Evolutionary conservation across 164 flowering plant genomes (phyloP), one percentile per base, ranked within the genome.

Genomic region (Tetrastigma voinierianum): DNA sequence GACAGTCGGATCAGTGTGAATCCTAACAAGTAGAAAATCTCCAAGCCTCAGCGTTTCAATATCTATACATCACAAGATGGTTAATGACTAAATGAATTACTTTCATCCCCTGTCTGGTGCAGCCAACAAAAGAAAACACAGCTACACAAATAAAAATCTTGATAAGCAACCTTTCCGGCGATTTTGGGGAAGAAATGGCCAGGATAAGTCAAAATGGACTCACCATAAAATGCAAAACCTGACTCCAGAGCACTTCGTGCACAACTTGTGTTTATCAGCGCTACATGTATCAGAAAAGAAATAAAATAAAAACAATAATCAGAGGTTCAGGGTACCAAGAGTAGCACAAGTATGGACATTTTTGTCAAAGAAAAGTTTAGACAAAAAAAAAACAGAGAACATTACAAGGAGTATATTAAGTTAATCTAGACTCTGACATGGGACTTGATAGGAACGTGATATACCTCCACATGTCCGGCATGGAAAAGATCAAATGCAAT

Each of bases 391-490:
- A 45, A 59, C 1, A 45, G 11, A 45, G 17, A 62, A 69, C 10
- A 62, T 20, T 43, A 16, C 19, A 54, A 18, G 25, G 20, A 20
- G 51, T 45, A 11, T 13, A 51, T 7, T 18, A 5, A 23, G 46
- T 60, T 51, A 24, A 45, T 60, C n/a, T 10, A 32, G 6, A 61
- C 56, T 12, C 20, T 14, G 12, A 58, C 17, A 23, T 18, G 66
- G n/a, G n/a, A n/a, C n/a, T n/a, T n/a, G n/a, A n/a, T 3, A 20
- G 44, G 23, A 20, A 21, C n/a, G 6, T 44, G 24, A 18, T 57
- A 70, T 83, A 91, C 98, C 97, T 94, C 96, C 47, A 94, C 98
- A 78, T 94, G 98, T 57, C 98, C 98, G 53, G 98, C 98, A 82
- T 94, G 98, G 57, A 94, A 94, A 67, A 94, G 97, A 86, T 94